Conservation (phyloP, 768 basidiomycete species). For the Rhodocollybia butyracea region DNA sequence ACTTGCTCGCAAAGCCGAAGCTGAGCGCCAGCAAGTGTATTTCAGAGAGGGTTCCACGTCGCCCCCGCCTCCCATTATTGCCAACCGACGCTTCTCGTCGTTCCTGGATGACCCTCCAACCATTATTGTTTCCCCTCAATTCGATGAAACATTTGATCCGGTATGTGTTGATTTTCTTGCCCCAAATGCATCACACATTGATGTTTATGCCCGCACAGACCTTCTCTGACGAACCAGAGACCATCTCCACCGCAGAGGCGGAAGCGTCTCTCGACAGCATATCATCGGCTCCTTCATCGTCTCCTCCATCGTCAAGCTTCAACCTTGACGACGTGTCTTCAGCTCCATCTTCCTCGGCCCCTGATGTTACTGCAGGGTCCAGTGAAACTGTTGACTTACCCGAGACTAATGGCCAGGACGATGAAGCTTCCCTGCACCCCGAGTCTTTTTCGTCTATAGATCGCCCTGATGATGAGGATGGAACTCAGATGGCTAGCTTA, state of each 20-base stretch:
- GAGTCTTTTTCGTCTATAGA: too few species aligned
- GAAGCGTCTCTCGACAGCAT: too few species aligned
- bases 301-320: too few species aligned
- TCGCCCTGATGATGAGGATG: too few species aligned
- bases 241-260: background rate
- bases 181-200: background rate
- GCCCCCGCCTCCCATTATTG: slow-evolving; percentile 4
- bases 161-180: background rate
- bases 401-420: too few species aligned
- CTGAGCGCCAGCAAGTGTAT: slow-evolving; percentile 15
- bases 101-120: slow-evolving; percentile 1
- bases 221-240: background rate
- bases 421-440: too few species aligned
- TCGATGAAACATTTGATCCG: background rate
- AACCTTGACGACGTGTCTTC: too few species aligned
- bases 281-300: too few species aligned
- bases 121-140: slow-evolving; percentile 3
- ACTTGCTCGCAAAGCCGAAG: slow-evolving; percentile 35
- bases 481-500: too few species aligned
- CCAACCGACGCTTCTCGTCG: slow-evolving; percentile 3
- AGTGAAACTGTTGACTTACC: too few species aligned
- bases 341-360: too few species aligned
- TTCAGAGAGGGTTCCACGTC: slow-evolving; percentile 14
- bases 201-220: background rate
- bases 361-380: too few species aligned